Conservation (phyloP, 2,329 filamentous ascomycete species). For the Diaporthe ilicicola region DNA sequence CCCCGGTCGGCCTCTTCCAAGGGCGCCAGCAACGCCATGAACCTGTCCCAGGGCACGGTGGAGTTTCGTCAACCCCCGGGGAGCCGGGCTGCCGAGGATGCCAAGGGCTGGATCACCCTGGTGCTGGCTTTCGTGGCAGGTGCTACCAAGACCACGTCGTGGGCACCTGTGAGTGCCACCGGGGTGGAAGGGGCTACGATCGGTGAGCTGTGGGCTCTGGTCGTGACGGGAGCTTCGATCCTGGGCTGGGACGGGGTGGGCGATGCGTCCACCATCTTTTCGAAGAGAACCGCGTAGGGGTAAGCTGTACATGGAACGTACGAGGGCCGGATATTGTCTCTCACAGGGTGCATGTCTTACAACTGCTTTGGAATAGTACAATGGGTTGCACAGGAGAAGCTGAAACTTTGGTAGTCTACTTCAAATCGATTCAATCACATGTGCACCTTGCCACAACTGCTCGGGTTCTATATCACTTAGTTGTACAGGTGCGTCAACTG, state of each 20-base stretch:
- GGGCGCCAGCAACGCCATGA: not conserved
- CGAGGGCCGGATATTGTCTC: too few species aligned
- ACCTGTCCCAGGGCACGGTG: conserved; percentile 41
- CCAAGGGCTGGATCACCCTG: conserved; percentile 43
- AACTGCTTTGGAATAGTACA: too few species aligned
- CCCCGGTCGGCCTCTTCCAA: conserved; percentile 4
- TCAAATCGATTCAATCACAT: too few species aligned
- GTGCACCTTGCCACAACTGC: too few species aligned
- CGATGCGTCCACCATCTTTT: conserved; percentile 40
- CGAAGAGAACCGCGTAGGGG: not conserved
- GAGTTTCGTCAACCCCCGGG: conserved; percentile 50
- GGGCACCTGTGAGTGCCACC: conserved; percentile 25
- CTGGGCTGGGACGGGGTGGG: conserved; percentile 41
- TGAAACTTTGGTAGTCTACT: too few species aligned
- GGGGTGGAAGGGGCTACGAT: conserved; percentile 33
- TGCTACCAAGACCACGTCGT: conserved; percentile 32
- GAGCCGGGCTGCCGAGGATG: conserved; percentile 42
- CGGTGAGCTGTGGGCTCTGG: conserved; percentile 40
- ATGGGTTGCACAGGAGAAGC: not conserved
- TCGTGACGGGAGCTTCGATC: conserved; percentile 36
- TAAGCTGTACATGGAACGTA: too few species aligned
- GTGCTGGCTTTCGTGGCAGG: conserved; percentile 46
- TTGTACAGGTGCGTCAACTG: too few species aligned
- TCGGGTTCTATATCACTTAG: too few species aligned
- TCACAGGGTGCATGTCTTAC: not conserved